A percentile compares a stretch with the other conserved stretches of the same genome.
These are phyloP conservation scores for Sporothrix dimorphospora DNA, from an alignment of 2,329 filamentous ascomycete species.

Conservation along the genomic window DNA sequence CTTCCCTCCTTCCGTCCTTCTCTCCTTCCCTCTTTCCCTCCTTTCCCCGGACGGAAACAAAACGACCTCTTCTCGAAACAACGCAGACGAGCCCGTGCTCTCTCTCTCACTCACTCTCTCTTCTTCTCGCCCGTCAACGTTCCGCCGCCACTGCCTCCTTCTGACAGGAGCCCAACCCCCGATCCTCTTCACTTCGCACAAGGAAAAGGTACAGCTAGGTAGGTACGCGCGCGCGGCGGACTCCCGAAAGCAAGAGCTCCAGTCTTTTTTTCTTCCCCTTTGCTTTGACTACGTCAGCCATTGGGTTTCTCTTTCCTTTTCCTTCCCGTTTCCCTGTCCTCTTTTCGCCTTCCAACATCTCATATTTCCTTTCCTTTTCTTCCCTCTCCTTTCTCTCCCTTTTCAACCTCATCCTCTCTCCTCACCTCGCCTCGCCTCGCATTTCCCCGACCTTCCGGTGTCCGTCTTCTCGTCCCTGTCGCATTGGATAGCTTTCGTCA, in stretches of 20 bases:
- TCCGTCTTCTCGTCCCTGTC: background rate
- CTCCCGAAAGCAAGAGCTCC: conserved; percentile 14
- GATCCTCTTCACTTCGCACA: background rate
- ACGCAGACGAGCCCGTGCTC: background rate
- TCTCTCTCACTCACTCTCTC: background rate
- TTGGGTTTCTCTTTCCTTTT: background rate
- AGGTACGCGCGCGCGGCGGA: conserved; percentile 12
- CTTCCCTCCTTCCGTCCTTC: background rate
- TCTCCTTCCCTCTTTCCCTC: background rate
- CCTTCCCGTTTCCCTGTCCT: background rate
- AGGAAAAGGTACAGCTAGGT: background rate
- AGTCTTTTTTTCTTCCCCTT: background rate
- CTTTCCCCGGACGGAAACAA: background rate
- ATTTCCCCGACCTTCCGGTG: conserved; percentile 6
- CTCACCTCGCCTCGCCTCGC: background rate
- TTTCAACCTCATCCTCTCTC: background rate
- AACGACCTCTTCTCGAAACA: background rate
- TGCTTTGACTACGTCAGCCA: conserved; percentile 19
- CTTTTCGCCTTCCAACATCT: background rate
- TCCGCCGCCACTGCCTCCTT: background rate
- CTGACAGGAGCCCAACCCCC: background rate
- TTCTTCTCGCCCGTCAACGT: background rate
- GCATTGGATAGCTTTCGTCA: conserved; percentile 6
- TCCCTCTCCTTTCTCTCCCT: background rate
- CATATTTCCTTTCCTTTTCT: background rate